Evolutionary conservation across 2,329 filamentous ascomycete genomes (phyloP), one percentile per base, ranked within the genome.

Genomic region (Aspergillus sp.): DNA sequence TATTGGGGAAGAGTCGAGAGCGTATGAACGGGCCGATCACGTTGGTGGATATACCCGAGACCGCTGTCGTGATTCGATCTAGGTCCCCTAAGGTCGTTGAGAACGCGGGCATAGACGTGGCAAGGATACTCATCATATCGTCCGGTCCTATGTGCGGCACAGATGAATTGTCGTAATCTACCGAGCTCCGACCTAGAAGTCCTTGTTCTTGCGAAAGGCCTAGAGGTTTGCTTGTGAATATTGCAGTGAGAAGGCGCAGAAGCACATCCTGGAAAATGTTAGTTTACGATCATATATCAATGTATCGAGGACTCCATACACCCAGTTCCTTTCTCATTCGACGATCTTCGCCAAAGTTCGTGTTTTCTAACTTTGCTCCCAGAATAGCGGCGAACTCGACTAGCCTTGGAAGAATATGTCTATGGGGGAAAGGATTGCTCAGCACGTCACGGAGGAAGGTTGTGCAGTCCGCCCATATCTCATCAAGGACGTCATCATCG

Each of bases 401-500:
- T 45, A 99, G 79, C 52, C 88, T 87, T 6, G 95, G 90, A 40
- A 99, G 76, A 7, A 93, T 93, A 70, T 97, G 93, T 56, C 95
- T 84, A 76, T 99, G 93, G 3, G 95, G 95, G 68, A 99, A 91
- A 1, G 95, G 96, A 69, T 99, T 99, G 23, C 89, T 87, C 27
- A 99, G 81, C 27, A 99, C 84, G 70, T 99, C 96, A 62, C 87
- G 89, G 59, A 98, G 75, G 73, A 99, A 99, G 0, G 89, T 85
- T 68, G 93, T 91, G 72, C 93, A 99, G 71, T 99, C 93, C 41
- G 87, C 83, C 95, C 95, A 99, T 49, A 99, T 96, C 75, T 99
- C 95, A 68, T 99, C 95, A 84, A 97, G 93, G 15, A 95, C 90
- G 77, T 99, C 95, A 68, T 99, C 95, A 69, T 99, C 95, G 12